Base-by-base conservation (phyloP, 1,139 yeast genomes). In the Eremothecium sinecaudum region DNA sequence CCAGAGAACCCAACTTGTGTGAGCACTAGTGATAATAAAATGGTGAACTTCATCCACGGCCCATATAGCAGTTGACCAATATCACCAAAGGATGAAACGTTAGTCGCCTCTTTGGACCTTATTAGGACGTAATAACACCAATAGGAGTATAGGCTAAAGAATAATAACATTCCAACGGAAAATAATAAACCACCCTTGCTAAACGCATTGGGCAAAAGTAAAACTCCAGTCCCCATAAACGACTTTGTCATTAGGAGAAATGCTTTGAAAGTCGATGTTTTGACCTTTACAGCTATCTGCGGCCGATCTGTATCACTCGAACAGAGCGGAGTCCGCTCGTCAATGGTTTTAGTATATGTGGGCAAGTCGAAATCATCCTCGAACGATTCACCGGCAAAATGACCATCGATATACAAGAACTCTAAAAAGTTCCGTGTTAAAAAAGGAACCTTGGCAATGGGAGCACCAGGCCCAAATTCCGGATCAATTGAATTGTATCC, bases 1-100 rank as follows among this genome's bases (percentile, higher is more conserved):
- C 83, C 79, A 20, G 79, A 82, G 52, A 80, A 80, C 2, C 92
- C 92, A 35, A 80, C 60, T 53, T 80, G 92, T 3, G 86, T 74
- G 15, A 78, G 48, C 11, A 78, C 69, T 40, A 80, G 69, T 2
- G 86, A 77, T 18, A 71, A 59, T 38, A 79, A 56, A 42, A 80
- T 79, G 37, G 71, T 58, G 32, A 69, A 59, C 49, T 73, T 75
- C 63, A 79, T 63, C 41, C 73, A 66, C 2, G 58, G 61, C 2
- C 92, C 92, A 50, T 74, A 77, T 3, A 81, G 62, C 33, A 60
- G 66, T 41, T 54, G 60, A 3, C 90, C 92, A 51, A 80, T 71
- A 45, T 79, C 90, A 48, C 90, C 87, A 58, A 77, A 80, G 8
- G 87, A 79, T 0, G 74, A 55, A n/a, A 77, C 74, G 4, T 67